Evolutionary conservation across 805 yeast genomes (phyloP), one percentile per base, ranked within the genome.

Genomic region (Cyberlindnera suaveolens): DNA sequence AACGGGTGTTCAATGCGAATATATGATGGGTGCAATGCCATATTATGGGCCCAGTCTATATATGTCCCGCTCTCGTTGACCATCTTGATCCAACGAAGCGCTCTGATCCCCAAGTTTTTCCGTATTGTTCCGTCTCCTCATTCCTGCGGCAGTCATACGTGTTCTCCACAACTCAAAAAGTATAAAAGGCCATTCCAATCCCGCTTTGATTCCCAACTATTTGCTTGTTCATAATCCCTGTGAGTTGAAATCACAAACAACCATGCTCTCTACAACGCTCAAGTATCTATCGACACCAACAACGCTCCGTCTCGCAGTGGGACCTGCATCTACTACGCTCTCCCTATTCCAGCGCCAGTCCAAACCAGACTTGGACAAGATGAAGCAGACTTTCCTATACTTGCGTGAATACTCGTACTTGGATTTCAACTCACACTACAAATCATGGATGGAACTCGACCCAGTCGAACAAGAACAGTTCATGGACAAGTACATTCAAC

Each of bases 391-490:
- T 34, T 44, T 37, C 19, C 35, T 42, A 17, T 45, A 49, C 36
- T 32, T 49, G 36, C 38, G 40, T 20, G 40, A 43, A 23, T 47
- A 45, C 39, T 17, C 47, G 3, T 37, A 31, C 16, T 17, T 42
- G 6, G 48, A 49, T 35, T 38, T 42, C 36, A 32, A 44, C 17
- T 48, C 51, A 23, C 47, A 40, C 26, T 48, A 44, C 44, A 48
- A 43, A 39, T 42, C 48, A 3, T 48, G 51, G 51, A 40, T 48
- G 45, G 51, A 48, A 38, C 43, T 48, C 31, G 41, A 41, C 18
- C 16, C 15, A n/a, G 4, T n/a, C 6, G 44, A 47, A 23, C 46
- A 45, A 30, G 45, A 49, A n/a, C 20, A 16, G 19, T 39, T 45
- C 19, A 36, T 45, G 27, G 29, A 35, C 31, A 13, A 23, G 6